Evolutionary conservation across 805 yeast genomes (phyloP).

Genomic region (Teunomyces kruisii): DNA sequence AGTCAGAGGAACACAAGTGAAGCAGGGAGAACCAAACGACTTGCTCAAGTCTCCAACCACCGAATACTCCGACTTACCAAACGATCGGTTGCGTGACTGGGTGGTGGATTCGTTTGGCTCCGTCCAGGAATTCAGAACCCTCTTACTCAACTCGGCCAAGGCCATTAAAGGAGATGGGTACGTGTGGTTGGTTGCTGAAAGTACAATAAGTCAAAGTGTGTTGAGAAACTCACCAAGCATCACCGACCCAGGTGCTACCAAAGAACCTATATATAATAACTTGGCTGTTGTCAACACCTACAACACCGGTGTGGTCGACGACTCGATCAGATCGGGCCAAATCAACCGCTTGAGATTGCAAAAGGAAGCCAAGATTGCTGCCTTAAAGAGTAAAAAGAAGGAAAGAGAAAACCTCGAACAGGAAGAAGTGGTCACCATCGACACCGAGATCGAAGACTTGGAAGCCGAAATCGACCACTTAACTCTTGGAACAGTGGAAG

Average conservation of each 20-base stretch:
- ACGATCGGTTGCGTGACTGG: constrained; percentile 43
- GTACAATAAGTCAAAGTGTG: constrained; percentile 27
- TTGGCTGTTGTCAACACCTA: constrained; percentile 80
- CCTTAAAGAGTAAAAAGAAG: constrained; percentile 22
- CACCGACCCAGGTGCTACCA: constrained; percentile 11
- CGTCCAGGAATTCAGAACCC: constrained; percentile 68
- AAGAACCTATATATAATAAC: constrained; percentile 32
- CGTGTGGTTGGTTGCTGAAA: constrained; percentile 82
- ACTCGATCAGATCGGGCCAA: constrained; percentile 54
- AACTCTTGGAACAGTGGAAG: constrained; percentile 40
- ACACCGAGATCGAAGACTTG: constrained; percentile 8
- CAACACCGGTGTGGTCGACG: constrained; percentile 83
- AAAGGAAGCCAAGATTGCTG: constrained; percentile 28
- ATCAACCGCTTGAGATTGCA: constrained; percentile 42
- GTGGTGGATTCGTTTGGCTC: constrained; percentile 71
- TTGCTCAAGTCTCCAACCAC: constrained; percentile 48
- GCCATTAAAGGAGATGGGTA: constrained; percentile 85
- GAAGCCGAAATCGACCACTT: constrained; percentile 16
- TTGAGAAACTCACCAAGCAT: constrained; percentile 17
- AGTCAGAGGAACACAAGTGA: constrained; percentile 15
- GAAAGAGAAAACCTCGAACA: constrained; percentile 20
- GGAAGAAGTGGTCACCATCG: constrained; percentile 9
- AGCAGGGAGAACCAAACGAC: constrained; percentile 24
- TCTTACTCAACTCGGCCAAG: constrained; percentile 65
- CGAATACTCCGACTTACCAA: constrained; percentile 33